Percentiles rank a stretch among this genome's conserved stretches.
These are phyloP conservation scores for Penicillium janthinellum DNA, from an alignment of 2,329 filamentous ascomycete species.

Conservation along the genomic window DNA sequence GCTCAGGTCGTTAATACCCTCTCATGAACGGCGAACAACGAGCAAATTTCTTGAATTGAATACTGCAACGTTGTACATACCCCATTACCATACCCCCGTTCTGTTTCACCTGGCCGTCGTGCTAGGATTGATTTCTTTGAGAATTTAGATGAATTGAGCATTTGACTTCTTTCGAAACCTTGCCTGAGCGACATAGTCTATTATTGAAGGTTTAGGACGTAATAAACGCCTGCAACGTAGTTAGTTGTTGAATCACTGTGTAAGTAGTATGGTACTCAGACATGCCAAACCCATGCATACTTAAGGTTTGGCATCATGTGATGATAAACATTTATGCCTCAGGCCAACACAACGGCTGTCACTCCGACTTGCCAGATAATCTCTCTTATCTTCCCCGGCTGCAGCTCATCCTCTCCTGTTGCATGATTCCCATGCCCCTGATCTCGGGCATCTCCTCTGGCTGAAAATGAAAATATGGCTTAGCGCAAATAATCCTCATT, in stretches of 20 bases:
- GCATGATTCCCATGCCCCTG: slow-evolving; percentile 7
- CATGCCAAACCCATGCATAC: too few species aligned
- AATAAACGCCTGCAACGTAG: not conserved
- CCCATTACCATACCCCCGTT: not conserved
- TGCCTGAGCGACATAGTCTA: not conserved
- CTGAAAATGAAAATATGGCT: not conserved
- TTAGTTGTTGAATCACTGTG: not conserved
- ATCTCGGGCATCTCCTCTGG: not conserved
- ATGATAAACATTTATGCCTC: not conserved
- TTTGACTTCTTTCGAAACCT: not conserved
- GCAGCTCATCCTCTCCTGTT: not conserved
- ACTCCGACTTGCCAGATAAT: slow-evolving; percentile 17
- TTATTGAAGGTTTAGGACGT: not conserved
- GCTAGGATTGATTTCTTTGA: not conserved
- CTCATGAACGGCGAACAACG: slow-evolving; percentile 21
- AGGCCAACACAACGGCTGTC: slow-evolving; percentile 11
- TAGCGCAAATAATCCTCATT: not conserved
- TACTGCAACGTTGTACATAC: slow-evolving; percentile 6
- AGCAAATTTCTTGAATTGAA: slow-evolving; percentile 13
- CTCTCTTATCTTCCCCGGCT: slow-evolving; percentile 16
- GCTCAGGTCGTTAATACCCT: slow-evolving; percentile 12
- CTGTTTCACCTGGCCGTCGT: not conserved
- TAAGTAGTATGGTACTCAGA: too few species aligned
- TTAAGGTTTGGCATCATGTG: not conserved
- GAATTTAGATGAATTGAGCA: not conserved